Conservation (phyloP, 2,329 filamentous ascomycete genomes). For the Cladosporium colombiae region DNA sequence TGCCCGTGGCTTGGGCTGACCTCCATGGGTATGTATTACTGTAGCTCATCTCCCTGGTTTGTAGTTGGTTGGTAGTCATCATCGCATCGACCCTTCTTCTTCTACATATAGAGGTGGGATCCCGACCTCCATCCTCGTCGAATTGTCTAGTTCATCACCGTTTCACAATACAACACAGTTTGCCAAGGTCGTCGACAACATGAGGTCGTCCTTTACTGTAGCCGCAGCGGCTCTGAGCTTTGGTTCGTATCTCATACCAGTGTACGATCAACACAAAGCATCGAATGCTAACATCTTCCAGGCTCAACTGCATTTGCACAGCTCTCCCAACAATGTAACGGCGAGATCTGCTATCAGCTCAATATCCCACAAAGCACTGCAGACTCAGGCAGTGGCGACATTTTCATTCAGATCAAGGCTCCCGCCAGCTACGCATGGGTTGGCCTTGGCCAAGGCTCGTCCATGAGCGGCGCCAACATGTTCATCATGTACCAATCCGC, state of each 20-base stretch:
- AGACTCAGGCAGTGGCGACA: conserved; percentile 53
- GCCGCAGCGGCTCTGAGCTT: conserved; percentile 20
- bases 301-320: conserved; percentile 28
- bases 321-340: conserved; percentile 19
- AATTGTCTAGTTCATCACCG: neutral
- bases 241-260: conserved; percentile 6
- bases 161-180: neutral
- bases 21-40: conserved; percentile 15
- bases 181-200: conserved; percentile 9
- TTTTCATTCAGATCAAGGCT: conserved; percentile 60
- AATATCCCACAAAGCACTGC: conserved; percentile 57
- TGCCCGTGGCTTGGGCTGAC: conserved; percentile 18
- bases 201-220: conserved; percentile 15
- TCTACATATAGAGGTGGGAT: neutral
- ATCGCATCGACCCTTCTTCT: neutral
- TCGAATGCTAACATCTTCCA: conserved; percentile 13
- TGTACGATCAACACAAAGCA: neutral
- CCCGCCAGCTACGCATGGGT: conserved; percentile 57
- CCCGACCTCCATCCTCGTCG: neutral
- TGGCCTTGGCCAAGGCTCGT: conserved; percentile 56
- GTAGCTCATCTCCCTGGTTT: neutral
- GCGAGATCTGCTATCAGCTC: conserved; percentile 50
- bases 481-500: conserved; percentile 60
- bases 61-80: neutral
- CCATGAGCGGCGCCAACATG: conserved; percentile 59